These are phyloP conservation scores for Hypoxylon perforatum DNA, from an alignment of 495 filamentous ascomycete genomes.

Conservation along the genomic window DNA sequence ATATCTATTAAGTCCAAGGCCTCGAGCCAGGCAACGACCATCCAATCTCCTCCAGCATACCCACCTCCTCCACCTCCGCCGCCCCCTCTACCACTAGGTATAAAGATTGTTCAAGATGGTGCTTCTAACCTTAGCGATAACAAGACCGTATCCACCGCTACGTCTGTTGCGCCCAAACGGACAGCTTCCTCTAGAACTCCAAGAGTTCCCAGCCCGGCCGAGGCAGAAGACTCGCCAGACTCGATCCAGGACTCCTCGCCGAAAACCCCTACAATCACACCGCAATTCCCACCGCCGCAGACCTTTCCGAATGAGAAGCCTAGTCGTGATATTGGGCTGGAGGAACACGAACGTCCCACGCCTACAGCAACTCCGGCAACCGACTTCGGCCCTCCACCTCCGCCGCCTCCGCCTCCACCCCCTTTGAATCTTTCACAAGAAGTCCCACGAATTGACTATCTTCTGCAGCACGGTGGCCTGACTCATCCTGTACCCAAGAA, in stretches of 20 bases:
- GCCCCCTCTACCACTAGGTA: slow-evolving; percentile 35
- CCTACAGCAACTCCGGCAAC: slow-evolving; percentile 55
- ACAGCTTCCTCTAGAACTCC: slow-evolving; percentile 54
- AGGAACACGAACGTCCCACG: slow-evolving; percentile 43
- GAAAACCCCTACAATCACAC: slow-evolving; percentile 65
- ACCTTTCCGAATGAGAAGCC: slow-evolving; percentile 50
- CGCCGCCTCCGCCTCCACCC: slow-evolving; percentile 85
- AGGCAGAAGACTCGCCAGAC: slow-evolving; percentile 57
- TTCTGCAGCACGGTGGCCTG: slow-evolving; percentile 87
- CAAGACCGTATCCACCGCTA: slow-evolving; percentile 58
- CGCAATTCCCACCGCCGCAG: slow-evolving; percentile 58
- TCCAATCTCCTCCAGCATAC: slow-evolving; percentile 45
- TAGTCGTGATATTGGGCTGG: slow-evolving; percentile 36
- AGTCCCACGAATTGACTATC: slow-evolving; percentile 84
- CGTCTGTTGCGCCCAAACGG: slow-evolving; percentile 72
- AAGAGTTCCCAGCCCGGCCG: slow-evolving; percentile 45
- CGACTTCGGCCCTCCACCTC: slow-evolving; percentile 66
- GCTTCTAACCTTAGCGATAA: slow-evolving; percentile 62
- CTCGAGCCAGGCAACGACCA: slow-evolving; percentile 58
- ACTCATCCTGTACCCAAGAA: slow-evolving; percentile 70
- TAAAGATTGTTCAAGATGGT: slow-evolving; percentile 27
- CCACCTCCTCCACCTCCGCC: slow-evolving; percentile 36
- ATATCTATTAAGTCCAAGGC: slow-evolving; percentile 58
- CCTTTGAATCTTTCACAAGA: slow-evolving; percentile 70
- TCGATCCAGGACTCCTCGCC: slow-evolving; percentile 66